Evolutionary conservation across 139 green algal species (phyloP).

Genomic region (Limnomonas spitsbergensis): DNA sequence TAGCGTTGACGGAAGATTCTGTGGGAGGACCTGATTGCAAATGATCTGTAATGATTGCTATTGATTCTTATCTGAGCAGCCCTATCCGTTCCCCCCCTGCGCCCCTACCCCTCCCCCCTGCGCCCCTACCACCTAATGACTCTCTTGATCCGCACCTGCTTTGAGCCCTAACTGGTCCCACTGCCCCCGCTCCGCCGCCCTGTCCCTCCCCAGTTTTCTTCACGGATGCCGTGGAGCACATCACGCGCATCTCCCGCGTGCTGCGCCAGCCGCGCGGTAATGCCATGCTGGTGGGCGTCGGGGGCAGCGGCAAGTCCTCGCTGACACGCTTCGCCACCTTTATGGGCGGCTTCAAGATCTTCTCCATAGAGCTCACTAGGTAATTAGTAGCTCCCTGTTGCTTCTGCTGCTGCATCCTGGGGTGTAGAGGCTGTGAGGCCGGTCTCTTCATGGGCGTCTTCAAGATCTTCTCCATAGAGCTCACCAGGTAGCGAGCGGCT

Average conservation of each 20-base stretch:
- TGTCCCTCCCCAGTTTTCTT: conserved; percentile 78
- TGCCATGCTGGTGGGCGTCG: conserved; percentile 83
- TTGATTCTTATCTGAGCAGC: no score
- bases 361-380: conserved; percentile 50
- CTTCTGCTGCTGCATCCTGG: no score
- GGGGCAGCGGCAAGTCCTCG: conserved; percentile 74
- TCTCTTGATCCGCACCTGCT: no score
- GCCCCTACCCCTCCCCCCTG: no score
- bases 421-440: no score
- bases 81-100: no score
- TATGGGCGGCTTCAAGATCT: conserved; percentile 68
- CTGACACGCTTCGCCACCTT: conserved; percentile 75
- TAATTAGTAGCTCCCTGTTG: conserved; percentile 28
- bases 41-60: no score
- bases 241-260: conserved; percentile 67
- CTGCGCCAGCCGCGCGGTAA: conserved; percentile 80
- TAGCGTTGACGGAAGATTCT: no score
- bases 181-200: no score
- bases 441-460: conserved; percentile 67
- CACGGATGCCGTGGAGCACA: conserved; percentile 76
- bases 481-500: conserved; percentile 24
- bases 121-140: no score
- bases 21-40: no score
- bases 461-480: conserved; percentile 64
- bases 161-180: no score